Conservation (phyloP, 805 yeast species). For the Kodamaea leandrae region DNA sequence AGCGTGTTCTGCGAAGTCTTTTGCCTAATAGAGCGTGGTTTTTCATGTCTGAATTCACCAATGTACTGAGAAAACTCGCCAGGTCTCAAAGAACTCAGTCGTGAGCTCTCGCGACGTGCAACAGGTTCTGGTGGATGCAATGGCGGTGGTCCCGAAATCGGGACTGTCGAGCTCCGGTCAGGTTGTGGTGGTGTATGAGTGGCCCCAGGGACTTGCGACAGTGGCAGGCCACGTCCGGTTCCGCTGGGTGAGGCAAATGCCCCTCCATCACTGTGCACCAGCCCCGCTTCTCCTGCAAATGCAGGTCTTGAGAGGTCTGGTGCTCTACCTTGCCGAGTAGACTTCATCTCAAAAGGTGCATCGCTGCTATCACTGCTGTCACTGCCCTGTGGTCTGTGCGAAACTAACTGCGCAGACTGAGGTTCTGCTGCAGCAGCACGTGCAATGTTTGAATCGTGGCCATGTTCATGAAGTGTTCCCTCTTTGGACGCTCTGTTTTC, state of each 20-base stretch:
- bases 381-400: constrained; percentile 1
- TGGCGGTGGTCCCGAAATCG: constrained; percentile 5
- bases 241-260: constrained; percentile 9
- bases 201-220: not conserved
- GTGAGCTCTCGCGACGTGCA: not conserved
- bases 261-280: constrained; percentile 4
- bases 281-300: constrained; percentile 1
- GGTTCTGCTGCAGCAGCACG: constrained; percentile 6
- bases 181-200: not conserved
- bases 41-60: constrained; percentile 15
- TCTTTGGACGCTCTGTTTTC: constrained; percentile 15
- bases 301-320: constrained; percentile 1
- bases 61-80: constrained; percentile 8
- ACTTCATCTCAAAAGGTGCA: not conserved
- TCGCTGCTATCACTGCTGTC: constrained; percentile 6
- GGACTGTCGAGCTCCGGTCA: not conserved
- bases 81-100: not conserved
- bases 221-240: not conserved
- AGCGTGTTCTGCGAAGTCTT: constrained; percentile 7
- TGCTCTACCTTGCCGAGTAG: not conserved
- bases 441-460: not conserved
- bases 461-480: not conserved
- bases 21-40: constrained; percentile 12
- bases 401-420: constrained; percentile 5
- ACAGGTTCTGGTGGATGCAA: constrained; percentile 4